Evolutionary conservation across 805 yeast species (phyloP).

Genomic region (Candida nemodendra): DNA sequence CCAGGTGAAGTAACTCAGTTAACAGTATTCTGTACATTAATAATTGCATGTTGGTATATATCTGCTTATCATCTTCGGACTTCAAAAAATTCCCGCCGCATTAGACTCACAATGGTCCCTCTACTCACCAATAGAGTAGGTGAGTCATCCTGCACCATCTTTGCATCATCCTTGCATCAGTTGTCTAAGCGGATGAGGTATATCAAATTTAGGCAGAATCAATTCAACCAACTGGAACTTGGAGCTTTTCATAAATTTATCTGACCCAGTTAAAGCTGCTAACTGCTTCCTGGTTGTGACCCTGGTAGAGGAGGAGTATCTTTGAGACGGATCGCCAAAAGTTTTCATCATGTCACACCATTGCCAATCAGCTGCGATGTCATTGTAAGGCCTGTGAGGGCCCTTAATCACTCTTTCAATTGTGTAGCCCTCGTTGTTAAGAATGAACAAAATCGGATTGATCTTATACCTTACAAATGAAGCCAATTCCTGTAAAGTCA

Average conservation of each 20-base stretch:
- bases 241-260: constrained; percentile 32
- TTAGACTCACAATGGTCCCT: too few species aligned
- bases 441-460: constrained; percentile 41
- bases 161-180: constrained; percentile 10
- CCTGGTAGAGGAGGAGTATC: constrained; percentile 31
- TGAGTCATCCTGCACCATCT: too few species aligned
- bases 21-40: too few species aligned
- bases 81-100: too few species aligned
- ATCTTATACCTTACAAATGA: constrained; percentile 40
- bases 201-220: constrained; percentile 56
- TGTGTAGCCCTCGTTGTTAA: constrained; percentile 53
- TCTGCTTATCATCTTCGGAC: too few species aligned
- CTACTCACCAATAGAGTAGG: too few species aligned
- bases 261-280: constrained; percentile 31
- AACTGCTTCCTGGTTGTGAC: constrained; percentile 41
- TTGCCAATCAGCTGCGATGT: constrained; percentile 48
- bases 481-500: constrained; percentile 51
- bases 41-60: too few species aligned
- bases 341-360: constrained; percentile 68
- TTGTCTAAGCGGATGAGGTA: constrained; percentile 51
- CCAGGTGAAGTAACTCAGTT: too few species aligned
- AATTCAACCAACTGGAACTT: constrained; percentile 58
- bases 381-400: constrained; percentile 49
- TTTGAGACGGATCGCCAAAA: constrained; percentile 55
- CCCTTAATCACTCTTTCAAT: constrained; percentile 51